Conservation (phyloP, 345 rosid genomes). For the Eucalyptus decipiens region DNA sequence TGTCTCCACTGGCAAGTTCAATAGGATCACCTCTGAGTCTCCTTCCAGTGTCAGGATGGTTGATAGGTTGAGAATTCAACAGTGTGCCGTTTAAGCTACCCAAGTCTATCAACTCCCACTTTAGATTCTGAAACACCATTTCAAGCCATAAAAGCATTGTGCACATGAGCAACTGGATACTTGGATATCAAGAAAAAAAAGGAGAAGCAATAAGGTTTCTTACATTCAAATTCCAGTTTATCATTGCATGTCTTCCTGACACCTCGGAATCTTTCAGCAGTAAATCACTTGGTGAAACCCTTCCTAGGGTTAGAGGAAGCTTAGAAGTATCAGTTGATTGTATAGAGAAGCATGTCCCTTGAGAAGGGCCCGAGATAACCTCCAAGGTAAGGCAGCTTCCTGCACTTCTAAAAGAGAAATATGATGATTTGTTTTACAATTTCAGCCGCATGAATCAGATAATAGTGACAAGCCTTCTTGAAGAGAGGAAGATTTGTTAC, state of each 20-base stretch:
- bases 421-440: constrained; percentile 34
- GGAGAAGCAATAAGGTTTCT: constrained; percentile 2
- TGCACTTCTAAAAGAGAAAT: constrained; percentile 76
- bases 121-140: constrained; percentile 46
- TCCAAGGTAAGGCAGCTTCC: constrained; percentile 87
- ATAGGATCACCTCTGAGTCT: constrained; percentile 72
- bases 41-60: constrained; percentile 54
- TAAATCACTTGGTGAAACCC: constrained; percentile 73
- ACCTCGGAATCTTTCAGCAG: constrained; percentile 81
- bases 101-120: constrained; percentile 96
- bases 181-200: background rate
- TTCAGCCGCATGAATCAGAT: constrained; percentile 4
- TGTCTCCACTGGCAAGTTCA: constrained; percentile 75
- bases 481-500: constrained; percentile 43
- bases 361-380: constrained; percentile 84
- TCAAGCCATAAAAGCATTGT: background rate
- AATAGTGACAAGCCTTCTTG: background rate
- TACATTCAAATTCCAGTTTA: constrained; percentile 86
- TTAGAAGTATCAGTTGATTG: constrained; percentile 51
- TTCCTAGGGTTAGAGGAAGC: constrained; percentile 83
- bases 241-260: constrained; percentile 95
- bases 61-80: constrained; percentile 56
- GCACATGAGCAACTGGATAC: background rate
- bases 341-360: constrained; percentile 42
- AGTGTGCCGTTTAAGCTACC: constrained; percentile 99